Percentiles rank a stretch among this genome's conserved stretches.
These are phyloP conservation scores for Jamesozyma rosinii DNA, from an alignment of 805 yeast species.

Conservation along the genomic window DNA sequence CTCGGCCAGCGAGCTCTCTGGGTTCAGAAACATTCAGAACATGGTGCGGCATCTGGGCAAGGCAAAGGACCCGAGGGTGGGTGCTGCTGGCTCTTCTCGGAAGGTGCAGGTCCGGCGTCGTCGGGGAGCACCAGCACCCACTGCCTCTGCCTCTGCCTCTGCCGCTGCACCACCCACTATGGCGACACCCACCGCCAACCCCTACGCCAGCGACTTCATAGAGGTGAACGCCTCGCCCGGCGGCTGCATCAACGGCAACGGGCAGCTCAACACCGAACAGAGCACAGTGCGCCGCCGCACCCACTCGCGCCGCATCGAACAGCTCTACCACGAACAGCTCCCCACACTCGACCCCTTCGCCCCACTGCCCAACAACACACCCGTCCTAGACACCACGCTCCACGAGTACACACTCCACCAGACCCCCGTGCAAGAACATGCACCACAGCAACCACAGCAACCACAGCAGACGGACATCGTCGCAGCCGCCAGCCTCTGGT, in stretches of 20 bases:
- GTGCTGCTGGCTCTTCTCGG: background rate
- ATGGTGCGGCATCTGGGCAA: slow-evolving; percentile 48
- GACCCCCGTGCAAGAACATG: slow-evolving; percentile 10
- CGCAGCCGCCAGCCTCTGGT: background rate
- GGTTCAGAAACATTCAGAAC: slow-evolving; percentile 90
- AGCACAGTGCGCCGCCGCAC: slow-evolving; percentile 11
- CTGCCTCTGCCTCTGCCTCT: background rate
- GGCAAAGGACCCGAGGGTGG: background rate
- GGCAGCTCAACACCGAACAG: slow-evolving; percentile 53
- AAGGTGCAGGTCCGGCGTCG: background rate
- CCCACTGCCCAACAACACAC: background rate
- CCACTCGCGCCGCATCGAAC: slow-evolving; percentile 5
- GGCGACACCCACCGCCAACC: slow-evolving; percentile 38
- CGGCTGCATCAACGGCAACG: slow-evolving; percentile 97
- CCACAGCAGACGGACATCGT: slow-evolving; percentile 14
- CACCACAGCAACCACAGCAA: no score
- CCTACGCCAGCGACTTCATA: slow-evolving; percentile 63
- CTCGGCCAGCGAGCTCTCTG: slow-evolving; percentile 65
- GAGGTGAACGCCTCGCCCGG: slow-evolving; percentile 98
- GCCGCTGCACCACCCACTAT: background rate
- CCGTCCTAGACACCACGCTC: background rate
- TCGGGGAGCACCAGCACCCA: background rate
- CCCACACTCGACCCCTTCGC: background rate
- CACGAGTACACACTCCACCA: no score
- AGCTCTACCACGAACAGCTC: background rate